A percentile compares a stretch with the other conserved stretches of the same genome.
phyloP scores from a whole-genome alignment of 1,284 basidiomycete species.

The Apiotrichum domesticum region DNA sequence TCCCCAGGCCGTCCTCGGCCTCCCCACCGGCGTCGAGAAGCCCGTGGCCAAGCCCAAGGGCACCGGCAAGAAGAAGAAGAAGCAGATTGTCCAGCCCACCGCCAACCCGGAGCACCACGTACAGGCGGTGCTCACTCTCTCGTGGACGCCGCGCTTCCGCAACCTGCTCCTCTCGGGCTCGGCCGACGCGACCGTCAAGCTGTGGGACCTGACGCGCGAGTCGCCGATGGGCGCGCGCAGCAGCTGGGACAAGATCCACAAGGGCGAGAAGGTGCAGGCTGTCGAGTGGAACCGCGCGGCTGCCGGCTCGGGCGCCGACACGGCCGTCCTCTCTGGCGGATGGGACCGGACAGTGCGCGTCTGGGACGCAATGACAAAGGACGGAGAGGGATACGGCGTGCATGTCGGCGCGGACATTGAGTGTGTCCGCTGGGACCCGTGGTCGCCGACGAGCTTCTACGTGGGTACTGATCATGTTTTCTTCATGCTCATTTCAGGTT shows the following conservation, averaged over 20 bases:
- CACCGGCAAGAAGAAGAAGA: slow-evolving; percentile 91
- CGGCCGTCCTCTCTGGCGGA: slow-evolving; percentile 82
- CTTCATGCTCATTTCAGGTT: slow-evolving; percentile 53
- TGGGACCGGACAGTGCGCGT: slow-evolving; percentile 90
- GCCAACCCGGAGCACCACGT: slow-evolving; percentile 74
- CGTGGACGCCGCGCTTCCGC: slow-evolving; percentile 85
- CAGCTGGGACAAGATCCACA: slow-evolving; percentile 75
- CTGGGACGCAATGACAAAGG: slow-evolving; percentile 83
- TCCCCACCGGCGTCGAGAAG: slow-evolving; percentile 59
- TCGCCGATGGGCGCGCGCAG: slow-evolving; percentile 60
- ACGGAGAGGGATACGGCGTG: slow-evolving; percentile 65
- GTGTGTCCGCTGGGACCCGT: slow-evolving; percentile 91
- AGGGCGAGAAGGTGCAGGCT: slow-evolving; percentile 87
- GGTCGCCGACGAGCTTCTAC: slow-evolving; percentile 79
- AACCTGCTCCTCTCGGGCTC: slow-evolving; percentile 88
- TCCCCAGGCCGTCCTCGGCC: slow-evolving; percentile 84
- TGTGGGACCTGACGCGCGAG: slow-evolving; percentile 88
- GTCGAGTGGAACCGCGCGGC: slow-evolving; percentile 91
- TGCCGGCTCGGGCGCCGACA: slow-evolving; percentile 51
- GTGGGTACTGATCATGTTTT: slow-evolving; percentile 51
- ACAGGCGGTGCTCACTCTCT: slow-evolving; percentile 83
- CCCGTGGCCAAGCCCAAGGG: slow-evolving; percentile 70
- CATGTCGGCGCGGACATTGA: slow-evolving; percentile 86
- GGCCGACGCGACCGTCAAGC: slow-evolving; percentile 91
- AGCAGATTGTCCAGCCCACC: slow-evolving; percentile 69